A percentile compares a stretch with the other conserved stretches of the same genome.
Conservation (phyloP, 179 eudicot genomes). For the Silene vulgaris region DNA sequence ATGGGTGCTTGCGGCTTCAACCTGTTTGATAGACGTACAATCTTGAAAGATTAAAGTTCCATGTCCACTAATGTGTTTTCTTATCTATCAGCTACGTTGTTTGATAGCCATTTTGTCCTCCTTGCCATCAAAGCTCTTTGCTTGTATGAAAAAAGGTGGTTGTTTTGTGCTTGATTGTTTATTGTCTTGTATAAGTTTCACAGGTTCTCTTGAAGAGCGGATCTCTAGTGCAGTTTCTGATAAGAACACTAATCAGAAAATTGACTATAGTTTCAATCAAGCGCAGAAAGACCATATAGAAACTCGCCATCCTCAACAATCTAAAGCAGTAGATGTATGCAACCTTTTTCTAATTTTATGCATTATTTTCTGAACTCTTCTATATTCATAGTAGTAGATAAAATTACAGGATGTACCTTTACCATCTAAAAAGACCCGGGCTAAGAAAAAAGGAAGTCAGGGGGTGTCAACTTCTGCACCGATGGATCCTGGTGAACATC, state of each 20-base stretch:
- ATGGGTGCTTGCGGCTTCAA: constrained; percentile 15
- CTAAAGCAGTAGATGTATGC: constrained; percentile 46
- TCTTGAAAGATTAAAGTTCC: background rate
- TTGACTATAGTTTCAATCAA: constrained; percentile 31
- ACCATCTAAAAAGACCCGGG: constrained; percentile 60
- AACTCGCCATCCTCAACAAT: constrained; percentile 35
- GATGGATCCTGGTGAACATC: constrained; percentile 52
- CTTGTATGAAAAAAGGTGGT: constrained; percentile 8
- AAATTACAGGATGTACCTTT: constrained; percentile 56
- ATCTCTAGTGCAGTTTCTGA: constrained; percentile 36
- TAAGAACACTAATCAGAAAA: constrained; percentile 33
- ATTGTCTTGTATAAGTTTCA: constrained; percentile 56
- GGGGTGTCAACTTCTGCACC: constrained; percentile 32
- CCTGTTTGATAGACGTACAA: background rate
- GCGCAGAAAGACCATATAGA: constrained; percentile 36
- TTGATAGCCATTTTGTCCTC: background rate
- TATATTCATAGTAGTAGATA: constrained; percentile 15
- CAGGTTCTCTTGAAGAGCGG: constrained; percentile 70
- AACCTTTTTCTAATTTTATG: constrained; percentile 7
- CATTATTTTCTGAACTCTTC: background rate
- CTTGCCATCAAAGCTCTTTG: constrained; percentile 9
- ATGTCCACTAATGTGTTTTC: constrained; percentile 4
- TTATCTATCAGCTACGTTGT: background rate
- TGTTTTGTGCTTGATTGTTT: constrained; percentile 39
- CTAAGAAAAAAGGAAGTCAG: constrained; percentile 62